Percentiles rank a stretch among this genome's conserved stretches.
phyloP scores from a whole-genome alignment of 305 asterid genomes.

The Caryopteris hybrid region DNA sequence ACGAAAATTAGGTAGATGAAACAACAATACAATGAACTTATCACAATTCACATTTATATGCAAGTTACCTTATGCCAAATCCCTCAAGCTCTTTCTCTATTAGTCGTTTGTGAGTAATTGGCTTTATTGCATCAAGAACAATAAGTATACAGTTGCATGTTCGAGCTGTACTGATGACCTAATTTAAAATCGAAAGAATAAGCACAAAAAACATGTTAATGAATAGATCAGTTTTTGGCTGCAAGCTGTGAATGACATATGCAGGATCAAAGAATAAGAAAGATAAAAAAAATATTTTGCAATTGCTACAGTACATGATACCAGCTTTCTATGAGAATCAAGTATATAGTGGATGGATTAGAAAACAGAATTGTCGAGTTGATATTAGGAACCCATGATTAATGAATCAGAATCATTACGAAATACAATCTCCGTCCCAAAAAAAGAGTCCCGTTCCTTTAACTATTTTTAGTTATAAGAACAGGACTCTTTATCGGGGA shows the following conservation, averaged over 20 bases:
- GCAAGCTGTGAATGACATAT: neutral
- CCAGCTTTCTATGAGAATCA: neutral
- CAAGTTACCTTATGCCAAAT: conserved; percentile 84
- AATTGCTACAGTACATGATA: neutral
- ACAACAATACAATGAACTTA: neutral
- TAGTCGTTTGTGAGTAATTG: conserved; percentile 90
- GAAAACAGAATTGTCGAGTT: neutral
- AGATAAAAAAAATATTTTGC: neutral
- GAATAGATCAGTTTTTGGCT: neutral
- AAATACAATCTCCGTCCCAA: too few relatives aligned
- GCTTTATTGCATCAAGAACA: conserved; percentile 95
- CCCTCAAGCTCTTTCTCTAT: conserved; percentile 98
- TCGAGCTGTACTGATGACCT: conserved; percentile 99
- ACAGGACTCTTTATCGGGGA: too few relatives aligned
- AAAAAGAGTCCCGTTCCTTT: too few relatives aligned
- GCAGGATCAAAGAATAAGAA: neutral
- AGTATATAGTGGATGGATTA: neutral
- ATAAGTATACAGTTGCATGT: conserved; percentile 95
- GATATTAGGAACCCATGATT: neutral
- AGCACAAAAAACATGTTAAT: conserved; percentile 10
- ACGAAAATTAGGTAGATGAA: neutral
- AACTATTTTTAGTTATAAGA: too few relatives aligned
- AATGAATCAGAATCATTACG: neutral
- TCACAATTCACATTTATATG: neutral
- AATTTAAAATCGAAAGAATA: conserved; percentile 15